Conservation (phyloP, 148 eudicot species). For the Nepenthes mirabilis region DNA sequence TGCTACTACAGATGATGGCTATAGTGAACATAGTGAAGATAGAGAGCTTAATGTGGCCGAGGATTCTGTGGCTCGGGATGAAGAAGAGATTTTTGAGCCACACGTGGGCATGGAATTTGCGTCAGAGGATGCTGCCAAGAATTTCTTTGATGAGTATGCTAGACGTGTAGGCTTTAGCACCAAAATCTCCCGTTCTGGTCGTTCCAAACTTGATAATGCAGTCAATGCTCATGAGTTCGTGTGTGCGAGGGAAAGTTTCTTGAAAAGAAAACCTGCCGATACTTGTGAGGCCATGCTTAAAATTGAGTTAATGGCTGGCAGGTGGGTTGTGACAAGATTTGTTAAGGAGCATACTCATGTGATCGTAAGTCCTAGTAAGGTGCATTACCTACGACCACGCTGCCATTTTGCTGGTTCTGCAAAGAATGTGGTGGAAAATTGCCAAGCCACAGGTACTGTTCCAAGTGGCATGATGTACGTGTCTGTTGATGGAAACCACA, state of each 20-base stretch:
- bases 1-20: constrained; percentile 32
- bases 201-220: constrained; percentile 24
- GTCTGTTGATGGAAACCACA: constrained; percentile 36
- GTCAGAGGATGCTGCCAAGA: constrained; percentile 48
- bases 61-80: constrained; percentile 25
- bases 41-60: constrained; percentile 24
- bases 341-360: constrained; percentile 71
- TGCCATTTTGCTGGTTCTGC: constrained; percentile 46
- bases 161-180: constrained; percentile 46
- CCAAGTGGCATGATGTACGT: constrained; percentile 65
- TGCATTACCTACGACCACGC: constrained; percentile 37
- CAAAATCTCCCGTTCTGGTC: constrained; percentile 25
- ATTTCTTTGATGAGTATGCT: constrained; percentile 60
- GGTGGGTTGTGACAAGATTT: constrained; percentile 62
- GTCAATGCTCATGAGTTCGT: constrained; percentile 28
- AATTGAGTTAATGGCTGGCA: constrained; percentile 43
- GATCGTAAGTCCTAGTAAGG: constrained; percentile 24
- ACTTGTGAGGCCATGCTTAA: constrained; percentile 62
- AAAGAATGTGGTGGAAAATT: constrained; percentile 26
- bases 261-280: constrained; percentile 33
- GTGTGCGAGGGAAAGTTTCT: constrained; percentile 35
- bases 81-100: constrained; percentile 40
- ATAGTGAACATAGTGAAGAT: constrained; percentile 25
- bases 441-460: constrained; percentile 29
- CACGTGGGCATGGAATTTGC: constrained; percentile 66